phyloP scores from a whole-genome alignment of 768 basidiomycete species.

The Zangia roseola region DNA sequence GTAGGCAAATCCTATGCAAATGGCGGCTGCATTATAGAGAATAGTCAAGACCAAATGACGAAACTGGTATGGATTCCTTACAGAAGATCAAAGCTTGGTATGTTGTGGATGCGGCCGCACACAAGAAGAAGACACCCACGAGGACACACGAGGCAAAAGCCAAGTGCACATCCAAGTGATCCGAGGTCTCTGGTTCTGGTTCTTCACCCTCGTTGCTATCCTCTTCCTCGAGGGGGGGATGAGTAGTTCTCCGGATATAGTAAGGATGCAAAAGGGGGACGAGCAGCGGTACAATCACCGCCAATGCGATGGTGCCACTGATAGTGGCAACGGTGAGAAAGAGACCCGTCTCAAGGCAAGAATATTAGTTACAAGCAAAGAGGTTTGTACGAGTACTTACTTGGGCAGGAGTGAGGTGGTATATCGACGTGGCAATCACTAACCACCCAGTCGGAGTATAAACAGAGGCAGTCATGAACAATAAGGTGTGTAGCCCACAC shows the following conservation, averaged over 20 bases:
- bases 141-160: slow-evolving; percentile 20
- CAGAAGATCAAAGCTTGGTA: slow-evolving; percentile 9
- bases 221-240: neutral
- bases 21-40: slow-evolving; percentile 9
- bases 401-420: slow-evolving; percentile 27
- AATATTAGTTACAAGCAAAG: neutral
- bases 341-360: slow-evolving; percentile 25
- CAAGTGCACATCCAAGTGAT: slow-evolving; percentile 31
- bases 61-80: neutral
- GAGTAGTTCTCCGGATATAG: slow-evolving; percentile 11
- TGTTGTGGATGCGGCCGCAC: slow-evolving; percentile 14
- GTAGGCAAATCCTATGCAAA: slow-evolving; percentile 15
- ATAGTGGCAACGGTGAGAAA: slow-evolving; percentile 19
- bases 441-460: slow-evolving; percentile 20
- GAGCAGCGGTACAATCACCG: slow-evolving; percentile 19
- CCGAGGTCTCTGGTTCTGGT: slow-evolving; percentile 14
- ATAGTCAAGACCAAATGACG: slow-evolving; percentile 1
- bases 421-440: slow-evolving; percentile 25
- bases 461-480: slow-evolving; percentile 15
- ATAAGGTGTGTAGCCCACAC: slow-evolving; percentile 28
- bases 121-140: slow-evolving; percentile 9
- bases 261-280: slow-evolving; percentile 27
- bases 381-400: slow-evolving; percentile 8
- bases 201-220: neutral
- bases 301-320: slow-evolving; percentile 19